Evolutionary conservation across 2,329 filamentous ascomycete genomes (phyloP).

Genomic region (Daldinia sp.): DNA sequence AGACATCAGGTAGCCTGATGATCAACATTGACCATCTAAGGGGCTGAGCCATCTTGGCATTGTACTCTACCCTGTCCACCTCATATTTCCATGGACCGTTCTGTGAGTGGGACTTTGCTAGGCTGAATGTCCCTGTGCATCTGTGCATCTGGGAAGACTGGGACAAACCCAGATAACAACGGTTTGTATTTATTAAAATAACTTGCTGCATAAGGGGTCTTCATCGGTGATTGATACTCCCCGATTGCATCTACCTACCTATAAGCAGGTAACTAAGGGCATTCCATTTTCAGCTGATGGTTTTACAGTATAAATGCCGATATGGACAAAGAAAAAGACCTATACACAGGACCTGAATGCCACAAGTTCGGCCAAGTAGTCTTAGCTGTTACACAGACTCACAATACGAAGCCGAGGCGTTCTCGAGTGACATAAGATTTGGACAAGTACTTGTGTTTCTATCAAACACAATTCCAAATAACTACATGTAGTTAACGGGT

Average conservation of each 20-base stretch:
- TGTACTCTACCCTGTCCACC: constrained; percentile 29
- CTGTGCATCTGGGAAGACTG: constrained; percentile 8
- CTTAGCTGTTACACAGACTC: constrained; percentile 7
- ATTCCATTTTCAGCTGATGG: background rate
- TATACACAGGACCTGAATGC: background rate
- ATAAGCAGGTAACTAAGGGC: no score
- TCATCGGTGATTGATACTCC: background rate
- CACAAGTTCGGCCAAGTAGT: constrained; percentile 1
- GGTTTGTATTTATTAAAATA: background rate
- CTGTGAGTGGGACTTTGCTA: constrained; percentile 25
- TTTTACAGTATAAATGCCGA: background rate
- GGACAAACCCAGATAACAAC: constrained; percentile 16
- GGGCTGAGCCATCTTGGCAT: constrained; percentile 40
- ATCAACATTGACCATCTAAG: constrained; percentile 22
- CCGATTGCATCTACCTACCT: background rate
- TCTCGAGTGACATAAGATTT: background rate
- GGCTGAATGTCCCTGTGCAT: constrained; percentile 21
- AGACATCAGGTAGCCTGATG: constrained; percentile 16
- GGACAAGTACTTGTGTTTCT: no score
- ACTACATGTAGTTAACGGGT: no score
- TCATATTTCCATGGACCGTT: constrained; percentile 28
- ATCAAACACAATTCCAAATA: no score
- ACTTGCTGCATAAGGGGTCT: constrained; percentile 6
- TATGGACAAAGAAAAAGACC: background rate
- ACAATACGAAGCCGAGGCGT: constrained; percentile 6